A percentile compares a stretch with the other conserved stretches of the same genome.
Evolutionary conservation across 345 rosid genomes (phyloP).

Genomic region (Eucalyptus globulus): DNA sequence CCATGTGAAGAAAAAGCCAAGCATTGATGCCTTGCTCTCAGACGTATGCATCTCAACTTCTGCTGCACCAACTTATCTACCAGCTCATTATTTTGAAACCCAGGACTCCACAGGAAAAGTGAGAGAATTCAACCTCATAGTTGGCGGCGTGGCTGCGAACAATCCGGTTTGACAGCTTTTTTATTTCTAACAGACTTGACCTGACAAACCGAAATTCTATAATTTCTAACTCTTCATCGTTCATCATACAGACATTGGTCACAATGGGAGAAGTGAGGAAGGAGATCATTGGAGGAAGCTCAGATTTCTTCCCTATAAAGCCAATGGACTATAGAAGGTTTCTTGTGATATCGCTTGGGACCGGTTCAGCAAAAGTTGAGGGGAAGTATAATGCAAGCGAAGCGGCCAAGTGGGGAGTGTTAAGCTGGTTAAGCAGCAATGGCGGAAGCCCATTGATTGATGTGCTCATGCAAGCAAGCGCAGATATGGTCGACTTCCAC

Average conservation of each 20-base stretch:
- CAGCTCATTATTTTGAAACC: constrained; percentile 12
- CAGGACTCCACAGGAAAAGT: not conserved
- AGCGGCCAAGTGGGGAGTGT: constrained; percentile 26
- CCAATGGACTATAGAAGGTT: constrained; percentile 17
- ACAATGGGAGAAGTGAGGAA: constrained; percentile 44
- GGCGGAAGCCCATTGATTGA: constrained; percentile 18
- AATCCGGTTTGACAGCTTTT: not conserved
- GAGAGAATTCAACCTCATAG: constrained; percentile 15
- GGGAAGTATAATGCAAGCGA: constrained; percentile 12
- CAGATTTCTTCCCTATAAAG: constrained; percentile 10
- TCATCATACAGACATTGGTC: constrained; percentile 17
- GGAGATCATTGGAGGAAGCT: constrained; percentile 6
- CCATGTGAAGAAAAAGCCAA: not conserved
- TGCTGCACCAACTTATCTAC: constrained; percentile 17
- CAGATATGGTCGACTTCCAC: constrained; percentile 34
- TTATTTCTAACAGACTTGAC: not conserved
- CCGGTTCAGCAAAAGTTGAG: constrained; percentile 9
- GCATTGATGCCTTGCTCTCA: not conserved
- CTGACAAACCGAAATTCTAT: not conserved
- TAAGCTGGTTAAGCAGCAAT: constrained; percentile 24
- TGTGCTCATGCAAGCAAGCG: constrained; percentile 26
- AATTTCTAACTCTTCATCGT: not conserved
- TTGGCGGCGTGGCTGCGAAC: constrained; percentile 26
- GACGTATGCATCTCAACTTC: constrained; percentile 7
- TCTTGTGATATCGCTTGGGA: constrained; percentile 27